phyloP scores from a whole-genome alignment of 345 rosid species.

The Iberis pinnata region DNA sequence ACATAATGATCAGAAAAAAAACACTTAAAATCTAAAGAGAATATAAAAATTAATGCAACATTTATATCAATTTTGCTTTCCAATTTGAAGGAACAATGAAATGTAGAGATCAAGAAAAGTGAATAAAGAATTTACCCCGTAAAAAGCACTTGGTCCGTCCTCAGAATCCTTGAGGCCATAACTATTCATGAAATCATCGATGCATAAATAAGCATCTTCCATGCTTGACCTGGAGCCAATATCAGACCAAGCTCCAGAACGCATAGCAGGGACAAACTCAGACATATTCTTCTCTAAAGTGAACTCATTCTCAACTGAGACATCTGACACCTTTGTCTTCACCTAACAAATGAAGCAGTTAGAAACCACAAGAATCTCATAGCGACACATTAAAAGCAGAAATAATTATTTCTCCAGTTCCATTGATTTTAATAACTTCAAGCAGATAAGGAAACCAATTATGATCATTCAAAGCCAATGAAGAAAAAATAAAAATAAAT shows the following conservation, averaged over 20 bases:
- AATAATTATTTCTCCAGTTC: background rate
- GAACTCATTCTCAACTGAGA: slow-evolving; percentile 37
- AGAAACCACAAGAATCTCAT: slow-evolving; percentile 14
- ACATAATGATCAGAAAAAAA: no score
- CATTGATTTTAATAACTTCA: background rate
- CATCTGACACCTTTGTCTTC: slow-evolving; percentile 41
- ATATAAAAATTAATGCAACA: no score
- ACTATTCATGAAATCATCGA: slow-evolving; percentile 50
- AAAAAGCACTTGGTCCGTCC: slow-evolving; percentile 67
- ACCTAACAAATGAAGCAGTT: slow-evolving; percentile 40
- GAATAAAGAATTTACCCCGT: slow-evolving; percentile 49
- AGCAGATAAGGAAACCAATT: slow-evolving; percentile 12
- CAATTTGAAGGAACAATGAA: no score
- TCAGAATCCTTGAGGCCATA: slow-evolving; percentile 37
- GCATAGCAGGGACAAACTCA: slow-evolving; percentile 52
- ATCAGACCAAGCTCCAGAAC: slow-evolving; percentile 86
- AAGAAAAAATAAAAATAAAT: no score
- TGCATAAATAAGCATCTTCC: slow-evolving; percentile 72
- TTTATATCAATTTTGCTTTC: no score
- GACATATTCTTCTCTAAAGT: slow-evolving; percentile 30
- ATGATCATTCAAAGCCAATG: background rate
- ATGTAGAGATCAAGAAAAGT: background rate
- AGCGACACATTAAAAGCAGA: background rate
- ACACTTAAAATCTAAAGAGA: no score
- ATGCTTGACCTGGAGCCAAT: slow-evolving; percentile 60